phyloP scores from a whole-genome alignment of 202 grass and related monocot species.

The Cymbopogon flexuosus region DNA sequence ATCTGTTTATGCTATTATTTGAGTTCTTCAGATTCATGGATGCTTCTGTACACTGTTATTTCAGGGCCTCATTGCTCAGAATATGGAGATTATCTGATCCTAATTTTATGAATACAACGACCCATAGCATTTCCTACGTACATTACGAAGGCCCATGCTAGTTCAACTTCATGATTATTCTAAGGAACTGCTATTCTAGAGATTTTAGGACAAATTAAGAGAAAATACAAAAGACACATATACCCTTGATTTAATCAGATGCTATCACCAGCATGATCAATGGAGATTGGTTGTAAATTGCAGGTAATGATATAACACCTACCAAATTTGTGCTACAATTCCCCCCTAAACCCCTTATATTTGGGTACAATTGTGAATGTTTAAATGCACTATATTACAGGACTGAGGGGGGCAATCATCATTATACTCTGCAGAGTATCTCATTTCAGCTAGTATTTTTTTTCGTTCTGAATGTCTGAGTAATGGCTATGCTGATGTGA shows the following conservation, averaged over 20 bases:
- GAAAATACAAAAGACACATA: not conserved
- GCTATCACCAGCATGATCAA: not conserved
- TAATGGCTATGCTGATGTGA: conserved; percentile 42
- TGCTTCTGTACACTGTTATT: not conserved
- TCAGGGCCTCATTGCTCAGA: conserved; percentile 22
- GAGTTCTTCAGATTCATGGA: not conserved
- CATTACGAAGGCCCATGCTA: conserved; percentile 11
- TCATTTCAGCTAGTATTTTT: not conserved
- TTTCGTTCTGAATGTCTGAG: conserved; percentile 18
- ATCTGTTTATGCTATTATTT: conserved; percentile 14
- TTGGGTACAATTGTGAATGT: not conserved
- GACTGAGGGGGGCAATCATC: not conserved
- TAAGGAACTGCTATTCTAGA: conserved; percentile 2
- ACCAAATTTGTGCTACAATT: not conserved
- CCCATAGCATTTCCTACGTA: not conserved
- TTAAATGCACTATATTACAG: not conserved
- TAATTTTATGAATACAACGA: conserved; percentile 13
- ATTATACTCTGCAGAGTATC: not conserved
- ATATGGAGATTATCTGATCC: conserved; percentile 20
- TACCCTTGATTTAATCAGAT: not conserved
- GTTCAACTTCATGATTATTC: conserved; percentile 46
- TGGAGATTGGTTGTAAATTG: not conserved
- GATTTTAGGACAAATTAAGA: not conserved
- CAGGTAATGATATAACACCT: not conserved
- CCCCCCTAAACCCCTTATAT: not conserved